Evolutionary conservation across 345 rosid species (phyloP).

Genomic region (Erucastrum elatum): DNA sequence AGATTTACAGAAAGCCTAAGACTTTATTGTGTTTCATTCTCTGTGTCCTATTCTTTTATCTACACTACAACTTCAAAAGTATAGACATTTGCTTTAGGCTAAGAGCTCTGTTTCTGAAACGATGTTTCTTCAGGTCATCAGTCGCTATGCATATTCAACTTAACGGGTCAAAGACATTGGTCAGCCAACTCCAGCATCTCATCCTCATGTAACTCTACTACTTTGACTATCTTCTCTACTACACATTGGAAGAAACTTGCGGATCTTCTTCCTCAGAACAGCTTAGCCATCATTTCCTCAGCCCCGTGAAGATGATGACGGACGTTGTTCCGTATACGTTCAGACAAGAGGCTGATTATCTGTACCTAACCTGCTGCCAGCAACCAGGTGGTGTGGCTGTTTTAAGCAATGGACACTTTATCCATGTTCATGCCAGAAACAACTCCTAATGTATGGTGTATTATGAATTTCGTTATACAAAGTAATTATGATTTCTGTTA

Average conservation of each 20-base stretch:
- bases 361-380: conserved; percentile 85
- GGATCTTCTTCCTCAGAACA: conserved; percentile 74
- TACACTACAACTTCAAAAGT: not conserved
- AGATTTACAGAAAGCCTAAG: not conserved
- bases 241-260: conserved; percentile 65
- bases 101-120: conserved; percentile 4
- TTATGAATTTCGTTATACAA: not conserved
- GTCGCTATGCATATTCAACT: conserved; percentile 53
- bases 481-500: not conserved
- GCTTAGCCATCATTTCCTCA: conserved; percentile 82
- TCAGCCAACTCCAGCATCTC: conserved; percentile 83
- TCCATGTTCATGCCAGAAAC: conserved; percentile 99
- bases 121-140: conserved; percentile 46
- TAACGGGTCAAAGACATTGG: conserved; percentile 58
- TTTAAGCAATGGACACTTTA: conserved; percentile 58
- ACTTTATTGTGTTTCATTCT: not conserved
- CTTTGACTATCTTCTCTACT: not conserved
- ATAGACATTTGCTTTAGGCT: conserved; percentile 1
- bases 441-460: conserved; percentile 67
- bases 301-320: conserved; percentile 95
- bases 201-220: conserved; percentile 66
- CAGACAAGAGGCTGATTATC: conserved; percentile 87
- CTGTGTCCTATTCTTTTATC: not conserved
- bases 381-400: conserved; percentile 96
- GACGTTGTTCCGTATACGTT: conserved; percentile 89